These are phyloP conservation scores for Suillus weaverae DNA, from an alignment of 768 basidiomycete species.

Conservation along the genomic window DNA sequence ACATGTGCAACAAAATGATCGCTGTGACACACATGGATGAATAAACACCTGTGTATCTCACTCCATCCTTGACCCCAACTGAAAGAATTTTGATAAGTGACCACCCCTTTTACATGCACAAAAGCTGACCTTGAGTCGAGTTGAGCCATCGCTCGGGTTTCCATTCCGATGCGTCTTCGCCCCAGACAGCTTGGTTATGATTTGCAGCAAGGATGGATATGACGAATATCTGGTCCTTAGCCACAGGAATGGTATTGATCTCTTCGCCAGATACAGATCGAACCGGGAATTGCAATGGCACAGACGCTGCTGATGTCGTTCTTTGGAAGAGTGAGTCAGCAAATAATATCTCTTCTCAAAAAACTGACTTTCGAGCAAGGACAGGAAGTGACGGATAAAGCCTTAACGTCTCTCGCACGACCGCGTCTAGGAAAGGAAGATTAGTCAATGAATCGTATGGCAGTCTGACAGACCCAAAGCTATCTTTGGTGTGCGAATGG, in stretches of 20 bases:
- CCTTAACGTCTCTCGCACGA: constrained; percentile 41
- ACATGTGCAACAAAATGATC: background rate
- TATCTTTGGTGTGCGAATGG: background rate
- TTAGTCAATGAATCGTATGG: constrained; percentile 39
- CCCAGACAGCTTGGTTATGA: constrained; percentile 46
- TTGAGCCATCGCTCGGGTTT: constrained; percentile 47
- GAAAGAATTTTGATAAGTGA: background rate
- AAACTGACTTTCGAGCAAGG: constrained; percentile 38
- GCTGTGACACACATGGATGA: constrained; percentile 39
- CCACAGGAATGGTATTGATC: constrained; percentile 34
- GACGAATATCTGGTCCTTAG: constrained; percentile 43
- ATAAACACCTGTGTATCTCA: constrained; percentile 42
- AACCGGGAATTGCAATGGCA: constrained; percentile 33
- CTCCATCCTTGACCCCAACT: constrained; percentile 10
- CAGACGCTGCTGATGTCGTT: constrained; percentile 36
- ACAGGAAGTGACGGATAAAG: constrained; percentile 41
- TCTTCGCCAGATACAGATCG: constrained; percentile 16
- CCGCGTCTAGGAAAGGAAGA: constrained; percentile 39
- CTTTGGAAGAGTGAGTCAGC: constrained; percentile 19
- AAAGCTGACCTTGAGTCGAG: constrained; percentile 1
- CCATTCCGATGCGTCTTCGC: constrained; percentile 40
- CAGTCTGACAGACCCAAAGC: constrained; percentile 32
- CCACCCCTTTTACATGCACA: background rate
- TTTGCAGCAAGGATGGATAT: constrained; percentile 43
- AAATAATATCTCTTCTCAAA: constrained; percentile 7